Conservation (phyloP, 768 basidiomycete genomes). For the Tylopilus cervinicoccineus region DNA sequence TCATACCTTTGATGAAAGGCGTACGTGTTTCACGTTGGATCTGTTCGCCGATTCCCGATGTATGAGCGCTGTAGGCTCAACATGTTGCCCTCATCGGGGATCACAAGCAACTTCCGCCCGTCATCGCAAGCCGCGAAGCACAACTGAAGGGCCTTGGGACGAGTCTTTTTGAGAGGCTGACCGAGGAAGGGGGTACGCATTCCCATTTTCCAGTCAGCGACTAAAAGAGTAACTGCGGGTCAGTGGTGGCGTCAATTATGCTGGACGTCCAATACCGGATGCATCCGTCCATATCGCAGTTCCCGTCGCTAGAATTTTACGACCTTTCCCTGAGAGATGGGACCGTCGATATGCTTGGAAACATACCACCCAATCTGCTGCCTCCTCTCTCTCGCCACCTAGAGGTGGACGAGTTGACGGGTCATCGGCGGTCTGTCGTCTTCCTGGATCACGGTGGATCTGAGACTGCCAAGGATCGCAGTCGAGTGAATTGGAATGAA, state of each 20-base stretch:
- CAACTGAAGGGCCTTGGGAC: slow-evolving; percentile 66
- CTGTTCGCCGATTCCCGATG: slow-evolving; percentile 7
- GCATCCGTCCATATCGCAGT: slow-evolving; percentile 86
- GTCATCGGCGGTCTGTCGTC: slow-evolving; percentile 56
- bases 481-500: slow-evolving; percentile 75
- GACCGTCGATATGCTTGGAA: slow-evolving; percentile 53
- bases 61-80: slow-evolving; percentile 47
- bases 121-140: slow-evolving; percentile 77
- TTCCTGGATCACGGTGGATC: slow-evolving; percentile 77
- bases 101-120: slow-evolving; percentile 91
- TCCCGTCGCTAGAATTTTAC: slow-evolving; percentile 87
- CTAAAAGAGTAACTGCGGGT: slow-evolving; percentile 6
- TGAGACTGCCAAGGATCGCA: slow-evolving; percentile 66
- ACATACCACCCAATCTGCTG: slow-evolving; percentile 44
- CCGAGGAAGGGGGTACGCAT: slow-evolving; percentile 74
- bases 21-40: slow-evolving; percentile 45
- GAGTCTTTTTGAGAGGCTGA: slow-evolving; percentile 86
- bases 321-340: slow-evolving; percentile 66
- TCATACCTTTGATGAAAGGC: slow-evolving; percentile 93
- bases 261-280: slow-evolving; percentile 94
- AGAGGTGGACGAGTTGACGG: slow-evolving; percentile 32
- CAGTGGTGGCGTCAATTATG: slow-evolving; percentile 87
- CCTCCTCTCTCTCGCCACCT: slow-evolving; percentile 64
- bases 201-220: not conserved
- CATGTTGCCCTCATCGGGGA: slow-evolving; percentile 94